Percentiles rank a stretch among this genome's conserved stretches.
These are phyloP conservation scores for Leptomonas seymouri DNA, from an alignment of 208 protist species.

Conservation along the genomic window DNA sequence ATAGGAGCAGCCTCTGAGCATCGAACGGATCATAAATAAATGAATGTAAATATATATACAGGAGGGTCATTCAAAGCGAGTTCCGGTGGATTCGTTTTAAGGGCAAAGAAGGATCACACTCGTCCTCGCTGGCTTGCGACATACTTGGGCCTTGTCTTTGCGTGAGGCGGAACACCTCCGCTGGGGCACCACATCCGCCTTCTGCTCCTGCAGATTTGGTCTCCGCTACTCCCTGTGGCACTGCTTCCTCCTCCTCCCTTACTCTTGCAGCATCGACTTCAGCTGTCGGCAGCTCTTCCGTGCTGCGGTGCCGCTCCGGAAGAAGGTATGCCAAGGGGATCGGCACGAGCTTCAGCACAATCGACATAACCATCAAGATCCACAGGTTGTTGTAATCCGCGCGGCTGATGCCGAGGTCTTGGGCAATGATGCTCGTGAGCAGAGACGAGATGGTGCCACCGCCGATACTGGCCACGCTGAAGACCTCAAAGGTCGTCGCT, in stretches of 20 bases:
- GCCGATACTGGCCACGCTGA: constrained; percentile 43
- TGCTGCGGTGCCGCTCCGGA: constrained; percentile 22
- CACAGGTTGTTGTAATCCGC: constrained; percentile 34
- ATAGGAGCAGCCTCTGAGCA: background rate
- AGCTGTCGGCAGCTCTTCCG: background rate
- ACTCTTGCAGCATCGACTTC: background rate
- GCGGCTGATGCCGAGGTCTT: constrained; percentile 30
- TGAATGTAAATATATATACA: background rate
- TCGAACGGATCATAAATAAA: too few species aligned
- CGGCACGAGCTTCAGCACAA: constrained; percentile 42
- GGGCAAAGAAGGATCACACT: background rate
- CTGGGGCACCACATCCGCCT: background rate
- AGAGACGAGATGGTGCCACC: constrained; percentile 44
- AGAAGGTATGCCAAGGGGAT: constrained; percentile 51
- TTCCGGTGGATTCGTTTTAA: constrained; percentile 2
- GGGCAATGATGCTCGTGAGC: constrained; percentile 36
- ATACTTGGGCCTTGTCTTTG: background rate
- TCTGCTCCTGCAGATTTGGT: background rate
- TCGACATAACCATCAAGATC: constrained; percentile 35
- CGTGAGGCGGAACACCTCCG: background rate
- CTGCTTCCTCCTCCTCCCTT: background rate
- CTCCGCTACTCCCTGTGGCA: background rate
- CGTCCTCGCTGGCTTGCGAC: constrained; percentile 7
- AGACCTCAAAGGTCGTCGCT: constrained; percentile 52
- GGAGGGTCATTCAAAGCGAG: background rate